Base-by-base conservation (phyloP, 805 yeast genomes). In the Metschnikowia peoriensis region DNA sequence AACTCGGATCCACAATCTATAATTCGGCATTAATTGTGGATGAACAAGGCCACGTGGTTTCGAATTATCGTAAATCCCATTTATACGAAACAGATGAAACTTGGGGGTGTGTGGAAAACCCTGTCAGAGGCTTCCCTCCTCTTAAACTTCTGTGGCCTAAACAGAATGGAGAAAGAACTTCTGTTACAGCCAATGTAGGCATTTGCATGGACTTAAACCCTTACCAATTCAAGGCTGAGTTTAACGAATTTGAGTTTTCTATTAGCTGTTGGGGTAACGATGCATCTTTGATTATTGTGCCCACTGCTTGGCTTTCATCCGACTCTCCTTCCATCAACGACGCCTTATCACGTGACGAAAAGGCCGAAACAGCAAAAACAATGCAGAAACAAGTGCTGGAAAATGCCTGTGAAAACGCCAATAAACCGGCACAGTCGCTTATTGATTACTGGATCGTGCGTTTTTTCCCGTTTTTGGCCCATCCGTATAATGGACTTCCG, bases 131-230 rank as follows among this genome's bases (percentile, higher is more conserved):
- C 0, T 91, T 90, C 61, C 67, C 72, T 28, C 65, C 78, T 1
- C 79, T 86, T 46, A 73, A 73, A 5, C 60, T 86, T 41, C 60
- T 61, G 5, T 66, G 80, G 17, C 62, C 64, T 17, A 63, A 62
- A 16, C 45, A 45, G 2, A 40, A n/a, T 7, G 34, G 16, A 28
- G 40, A 28, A 2, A 15, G 7, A 38, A 14, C 28, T 11, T 39
- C 42, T 12, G 54, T 68, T 10, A 56, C 57, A 1, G 71, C 86
- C 1, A 77, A 84, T 35, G 75, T 92, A 50, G 98, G 97, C 0
- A 90, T 92, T 6, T 92, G 98, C 66, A 92, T 92, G 97, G 98
- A 92, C 69, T 67, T 92, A 55, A 91, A 89, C 65, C 97, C 97
- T 0, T 87, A 88, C 66, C 77, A 88, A 64, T 92, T 92, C 66